Evolutionary conservation across 169 alveolate genomes (phyloP), one percentile per base, ranked within the genome.

Genomic region (Plasmodium malariae): DNA sequence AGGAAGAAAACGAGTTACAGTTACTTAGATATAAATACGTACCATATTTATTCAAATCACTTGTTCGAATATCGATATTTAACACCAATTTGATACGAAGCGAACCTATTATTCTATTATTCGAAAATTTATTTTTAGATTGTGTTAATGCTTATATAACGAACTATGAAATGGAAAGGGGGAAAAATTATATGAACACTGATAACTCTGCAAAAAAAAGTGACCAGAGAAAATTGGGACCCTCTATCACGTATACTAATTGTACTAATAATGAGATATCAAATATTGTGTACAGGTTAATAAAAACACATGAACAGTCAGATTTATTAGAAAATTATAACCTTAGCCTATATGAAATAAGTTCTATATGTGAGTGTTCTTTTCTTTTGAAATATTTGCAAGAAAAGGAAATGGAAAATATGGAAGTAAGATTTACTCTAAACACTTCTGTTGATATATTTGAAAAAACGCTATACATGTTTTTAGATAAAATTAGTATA

Each of bases 351-450:
- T 83, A 83, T 9, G 91, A 83, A 14, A 17, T 83, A 26, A 83
- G 91, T 26, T 83, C 91, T 4, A 51, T 83, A 26, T 83, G 91
- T 43, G 91, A 83, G 48, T 83, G 74, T 9, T 83, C 68, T 60
- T 83, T 83, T 60, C 83, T 83, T 37, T 40, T 83, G 17, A 54
- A 83, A 1, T 17, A 67, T 21, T 34, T 83, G n/a, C 62, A 62
- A 6, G 69, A 55, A 26, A 30, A 40, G 7, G 9, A 63, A 9
- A 19, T 51, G 28, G 19, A 34, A 12, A 28, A 63, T 21, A 6
- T 34, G 32, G 59, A 2, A 37, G 30, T 21, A 34, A 54, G 5
- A 11, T 24, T n/a, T 36, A 55, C 40, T 4, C 17, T 55, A 12
- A 19, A 83, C 37, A 67, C n/a, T 9, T 54, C 72, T 2, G 45